Conservation (phyloP, 208 protist species). For the Leishmania aethiopica region DNA sequence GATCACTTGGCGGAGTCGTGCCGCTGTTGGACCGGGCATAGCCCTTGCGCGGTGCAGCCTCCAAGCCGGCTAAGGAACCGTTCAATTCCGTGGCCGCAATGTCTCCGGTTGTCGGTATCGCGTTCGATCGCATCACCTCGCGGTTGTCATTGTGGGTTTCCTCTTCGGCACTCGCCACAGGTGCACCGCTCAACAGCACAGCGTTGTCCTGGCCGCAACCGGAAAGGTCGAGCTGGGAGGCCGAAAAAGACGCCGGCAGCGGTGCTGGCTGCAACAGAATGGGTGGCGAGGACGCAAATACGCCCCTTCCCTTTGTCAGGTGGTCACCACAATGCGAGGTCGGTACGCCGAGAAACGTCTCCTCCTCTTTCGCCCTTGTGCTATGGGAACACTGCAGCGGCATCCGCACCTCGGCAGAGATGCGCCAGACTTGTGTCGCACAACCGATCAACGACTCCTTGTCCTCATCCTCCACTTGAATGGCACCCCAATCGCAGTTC, state of each 20-base stretch:
- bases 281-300: not conserved
- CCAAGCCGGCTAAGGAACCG: conserved; percentile 22
- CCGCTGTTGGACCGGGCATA: conserved; percentile 28
- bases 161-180: not conserved
- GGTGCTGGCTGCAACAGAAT: not conserved
- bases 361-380: conserved; percentile 2
- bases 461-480: conserved; percentile 1
- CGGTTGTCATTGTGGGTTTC: not conserved
- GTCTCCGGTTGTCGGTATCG: not conserved
- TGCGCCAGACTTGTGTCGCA: conserved; percentile 12
- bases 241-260: not conserved
- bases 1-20: not conserved
- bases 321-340: not conserved
- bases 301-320: not conserved
- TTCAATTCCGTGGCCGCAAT: not conserved
- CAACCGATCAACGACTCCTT: conserved; percentile 10
- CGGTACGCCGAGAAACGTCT: not conserved
- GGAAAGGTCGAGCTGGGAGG: conserved; percentile 9
- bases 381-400: not conserved
- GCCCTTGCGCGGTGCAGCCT: conserved; percentile 51
- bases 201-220: not conserved
- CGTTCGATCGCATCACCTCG: not conserved
- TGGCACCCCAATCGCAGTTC: conserved; percentile 3
- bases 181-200: conserved; percentile 6
- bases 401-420: not conserved